These are phyloP conservation scores for Rasamsonia emersonii DNA, from an alignment of 2,329 filamentous ascomycete genomes.

Conservation along the genomic window DNA sequence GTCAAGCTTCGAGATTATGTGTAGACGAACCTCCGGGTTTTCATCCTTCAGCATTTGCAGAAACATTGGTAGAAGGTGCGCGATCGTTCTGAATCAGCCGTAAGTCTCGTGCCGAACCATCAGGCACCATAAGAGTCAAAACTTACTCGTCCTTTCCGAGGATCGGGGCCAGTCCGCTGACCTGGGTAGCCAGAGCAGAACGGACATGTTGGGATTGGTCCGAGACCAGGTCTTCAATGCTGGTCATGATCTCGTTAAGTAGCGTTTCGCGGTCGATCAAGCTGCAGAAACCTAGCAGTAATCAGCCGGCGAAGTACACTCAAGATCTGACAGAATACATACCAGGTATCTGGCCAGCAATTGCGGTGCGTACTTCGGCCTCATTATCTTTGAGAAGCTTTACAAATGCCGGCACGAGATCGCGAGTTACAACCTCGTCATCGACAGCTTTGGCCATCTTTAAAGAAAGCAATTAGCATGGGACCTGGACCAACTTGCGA, in stretches of 20 bases:
- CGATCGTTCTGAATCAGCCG: conserved; percentile 62
- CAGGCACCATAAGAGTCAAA: background rate
- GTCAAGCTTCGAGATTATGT: conserved; percentile 99
- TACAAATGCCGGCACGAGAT: conserved; percentile 92
- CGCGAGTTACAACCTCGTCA: conserved; percentile 87
- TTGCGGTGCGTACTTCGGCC: conserved; percentile 92
- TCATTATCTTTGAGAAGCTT: conserved; percentile 97
- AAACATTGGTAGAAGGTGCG: conserved; percentile 97
- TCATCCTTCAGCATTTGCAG: conserved; percentile 99
- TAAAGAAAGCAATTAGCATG: conserved; percentile 4
- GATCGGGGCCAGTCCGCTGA: conserved; percentile 92
- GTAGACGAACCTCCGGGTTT: conserved; percentile 92
- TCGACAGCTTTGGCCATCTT: conserved; percentile 97
- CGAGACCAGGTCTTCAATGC: conserved; percentile 89
- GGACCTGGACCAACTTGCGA: too few relatives aligned
- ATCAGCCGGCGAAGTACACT: conserved; percentile 14
- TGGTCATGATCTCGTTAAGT: conserved; percentile 92
- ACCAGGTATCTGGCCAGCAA: conserved; percentile 92
- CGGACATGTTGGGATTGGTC: conserved; percentile 96
- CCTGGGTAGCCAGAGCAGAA: conserved; percentile 89
- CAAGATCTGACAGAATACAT: conserved; percentile 14
- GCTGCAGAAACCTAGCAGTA: conserved; percentile 67
- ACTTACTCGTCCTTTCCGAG: conserved; percentile 93
- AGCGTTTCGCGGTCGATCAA: conserved; percentile 81
- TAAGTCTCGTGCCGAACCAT: conserved; percentile 10